Evolutionary conservation across 129 eudicot genomes (phyloP), one percentile per base, ranked within the genome.

Genomic region (Gnaphalium uliginosum): DNA sequence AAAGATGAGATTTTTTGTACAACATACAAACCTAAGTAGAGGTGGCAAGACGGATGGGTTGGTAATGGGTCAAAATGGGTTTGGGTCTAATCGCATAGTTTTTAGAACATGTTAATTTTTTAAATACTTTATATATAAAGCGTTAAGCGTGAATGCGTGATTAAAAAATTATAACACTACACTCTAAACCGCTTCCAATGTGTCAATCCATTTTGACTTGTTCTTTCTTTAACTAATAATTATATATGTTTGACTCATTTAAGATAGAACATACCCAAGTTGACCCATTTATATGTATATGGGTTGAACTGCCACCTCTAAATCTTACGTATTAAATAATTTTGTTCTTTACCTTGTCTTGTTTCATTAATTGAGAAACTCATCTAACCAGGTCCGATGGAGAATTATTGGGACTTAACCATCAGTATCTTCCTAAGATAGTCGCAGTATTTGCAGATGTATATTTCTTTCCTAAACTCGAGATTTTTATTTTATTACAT

Each of bases 361-460:
- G 19, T 68, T 59, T 60, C 21, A 73, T 56, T 56, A 68, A 73
- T 68, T 0, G 17, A 19, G 60, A 6, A 37, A 11, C 48, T 59
- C 66, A 24, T 68, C 17, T 61, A 53, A 73, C 35, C 86, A 90
- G 96, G 86, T 87, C 96, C 0, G 96, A 93, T 84, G 79, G 74
- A 39, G 98, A 88, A 71, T 75, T 93, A 51, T 81, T 93, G 86
- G 98, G 98, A 56, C 96, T 92, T 61, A 93, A 90, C 83, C 92
- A 90, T 69, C 92, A 93, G 72, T 85, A 90, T 82, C 86, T 94
- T 76, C 96, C 97, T 0, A 94, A 90, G 83, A 90, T 94, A 80
- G 97, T 94, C 41, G 76, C 89, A n/a, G 91, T 93, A 30, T 93
- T 93, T 82, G 98, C 98, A 62, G 98, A 93, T 91, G 98, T 93